Conservation (phyloP, 1,284 basidiomycete species). For the Melanopsichium pennsylvanicum region DNA sequence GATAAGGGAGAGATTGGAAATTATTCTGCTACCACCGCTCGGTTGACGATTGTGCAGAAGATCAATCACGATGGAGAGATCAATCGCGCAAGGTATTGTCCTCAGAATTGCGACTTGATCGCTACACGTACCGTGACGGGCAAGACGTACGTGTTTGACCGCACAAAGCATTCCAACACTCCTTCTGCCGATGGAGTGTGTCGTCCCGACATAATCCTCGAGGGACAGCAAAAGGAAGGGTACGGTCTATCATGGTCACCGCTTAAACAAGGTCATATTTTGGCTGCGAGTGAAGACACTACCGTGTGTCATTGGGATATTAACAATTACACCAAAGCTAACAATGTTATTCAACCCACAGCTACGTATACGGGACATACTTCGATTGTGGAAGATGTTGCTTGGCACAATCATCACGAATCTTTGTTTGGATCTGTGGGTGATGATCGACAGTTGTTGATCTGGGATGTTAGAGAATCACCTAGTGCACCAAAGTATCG, state of each 20-base stretch:
- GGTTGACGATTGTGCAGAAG: conserved; percentile 87
- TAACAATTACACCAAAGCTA: conserved; percentile 84
- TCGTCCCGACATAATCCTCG: conserved; percentile 87
- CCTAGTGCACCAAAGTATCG: conserved; percentile 74
- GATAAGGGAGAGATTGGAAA: conserved; percentile 74
- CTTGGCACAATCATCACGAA: conserved; percentile 88
- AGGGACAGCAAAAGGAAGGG: conserved; percentile 91
- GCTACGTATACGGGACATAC: conserved; percentile 78
- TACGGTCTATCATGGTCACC: conserved; percentile 95
- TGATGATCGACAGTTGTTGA: conserved; percentile 90
- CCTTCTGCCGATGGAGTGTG: conserved; percentile 81
- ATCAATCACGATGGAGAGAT: conserved; percentile 98
- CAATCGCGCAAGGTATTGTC: conserved; percentile 97
- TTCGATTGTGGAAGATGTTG: conserved; percentile 81
- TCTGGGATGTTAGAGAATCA: conserved; percentile 87
- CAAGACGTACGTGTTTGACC: conserved; percentile 91
- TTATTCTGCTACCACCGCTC: conserved; percentile 75
- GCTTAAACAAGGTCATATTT: conserved; percentile 78
- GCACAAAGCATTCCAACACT: conserved; percentile 94
- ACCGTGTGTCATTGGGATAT: conserved; percentile 98
- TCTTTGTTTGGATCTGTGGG: conserved; percentile 94
- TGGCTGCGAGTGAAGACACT: conserved; percentile 93
- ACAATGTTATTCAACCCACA: conserved; percentile 80
- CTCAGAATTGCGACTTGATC: conserved; percentile 95
- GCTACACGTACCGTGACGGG: conserved; percentile 92